Evolutionary conservation across 73 alveolate genomes (phyloP), one percentile per base, ranked within the genome.

Genomic region (Uronychia setigera): DNA sequence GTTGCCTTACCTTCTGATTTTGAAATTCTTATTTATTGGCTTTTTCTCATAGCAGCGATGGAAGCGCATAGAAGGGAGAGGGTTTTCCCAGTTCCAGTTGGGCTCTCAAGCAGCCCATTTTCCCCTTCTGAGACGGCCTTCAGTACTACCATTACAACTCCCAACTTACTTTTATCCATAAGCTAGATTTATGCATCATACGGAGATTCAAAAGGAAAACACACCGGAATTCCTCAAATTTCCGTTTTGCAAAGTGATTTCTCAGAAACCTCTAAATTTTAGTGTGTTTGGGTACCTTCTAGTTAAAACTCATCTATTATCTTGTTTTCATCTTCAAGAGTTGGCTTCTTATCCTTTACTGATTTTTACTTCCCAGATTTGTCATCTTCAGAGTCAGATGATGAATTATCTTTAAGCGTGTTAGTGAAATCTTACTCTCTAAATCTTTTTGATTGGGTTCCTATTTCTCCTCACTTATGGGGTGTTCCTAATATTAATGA

Each of bases 71-170:
- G 33, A 58, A 81, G 59, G 5, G 88, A 31, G 0, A 81, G 77
- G 31, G 88, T 81, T 27, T 81, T 81, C 33, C 88, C 88, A 1
- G 88, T 81, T 11, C 88, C 88, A 1, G 88, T 81, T 0, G 88
- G 88, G 29, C 80, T 33, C 33, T 81, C 88, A 26, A 81, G 59
- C 67, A 81, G 81, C 29, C 78, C 88, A 60, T 81, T 81, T 29
- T 29, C 11, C 11, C 60, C 60, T n/a, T 81, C n/a, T 33, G 29
- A 0, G 25, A 81, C 27, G 1, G 88, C 88, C 30, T 74, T 33
- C 30, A 59, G 35, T 25, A 80, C 86, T 31, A 28, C 31, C 1
- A 46, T 11, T 46, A 19, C 67, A n/a, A n/a, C 19, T 19, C 19
- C n/a, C n/a, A 46, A 46, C 67, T 46, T 46, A 46, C 67, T 19